Conservation (phyloP, 2,329 filamentous ascomycete species). For the Colletotrichum paranaense region DNA sequence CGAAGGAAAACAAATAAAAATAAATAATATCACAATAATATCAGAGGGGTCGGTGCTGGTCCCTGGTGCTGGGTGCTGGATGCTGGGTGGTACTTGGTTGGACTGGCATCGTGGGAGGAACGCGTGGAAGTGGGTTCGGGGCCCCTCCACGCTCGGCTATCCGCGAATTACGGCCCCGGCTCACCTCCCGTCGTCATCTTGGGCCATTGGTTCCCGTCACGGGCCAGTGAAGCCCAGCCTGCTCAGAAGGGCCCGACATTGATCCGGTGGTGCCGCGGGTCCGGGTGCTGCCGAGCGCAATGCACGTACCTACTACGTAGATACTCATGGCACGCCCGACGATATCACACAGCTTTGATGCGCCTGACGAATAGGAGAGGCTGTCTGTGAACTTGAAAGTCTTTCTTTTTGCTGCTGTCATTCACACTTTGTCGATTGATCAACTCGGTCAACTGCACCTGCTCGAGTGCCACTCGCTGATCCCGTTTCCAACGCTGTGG, state of each 20-base stretch:
- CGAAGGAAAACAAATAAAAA: neutral
- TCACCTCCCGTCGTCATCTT: neutral
- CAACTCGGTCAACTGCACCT: neutral
- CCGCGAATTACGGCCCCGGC: slow-evolving; percentile 8
- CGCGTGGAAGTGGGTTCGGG: slow-evolving; percentile 26
- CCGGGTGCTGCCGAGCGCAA: slow-evolving; percentile 21
- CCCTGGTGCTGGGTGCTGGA: neutral
- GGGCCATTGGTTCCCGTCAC: neutral
- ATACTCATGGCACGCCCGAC: too few species aligned
- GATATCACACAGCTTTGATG: neutral
- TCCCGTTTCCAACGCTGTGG: slow-evolving; percentile 12
- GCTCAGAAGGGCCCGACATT: slow-evolving; percentile 12
- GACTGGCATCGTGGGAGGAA: slow-evolving; percentile 10
- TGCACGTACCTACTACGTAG: neutral
- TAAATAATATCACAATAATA: slow-evolving; percentile 4
- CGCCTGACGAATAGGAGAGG: neutral
- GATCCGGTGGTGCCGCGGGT: slow-evolving; percentile 23
- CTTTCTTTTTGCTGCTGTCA: neutral
- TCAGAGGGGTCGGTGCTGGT: neutral
- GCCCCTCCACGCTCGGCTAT: neutral
- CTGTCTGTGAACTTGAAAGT: neutral
- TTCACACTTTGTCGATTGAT: neutral
- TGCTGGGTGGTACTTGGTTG: neutral
- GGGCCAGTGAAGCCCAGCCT: neutral
- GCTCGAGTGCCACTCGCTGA: neutral